These are phyloP conservation scores for Hypoxylon rubiginosum DNA, from an alignment of 2,329 filamentous ascomycete species.

Conservation along the genomic window DNA sequence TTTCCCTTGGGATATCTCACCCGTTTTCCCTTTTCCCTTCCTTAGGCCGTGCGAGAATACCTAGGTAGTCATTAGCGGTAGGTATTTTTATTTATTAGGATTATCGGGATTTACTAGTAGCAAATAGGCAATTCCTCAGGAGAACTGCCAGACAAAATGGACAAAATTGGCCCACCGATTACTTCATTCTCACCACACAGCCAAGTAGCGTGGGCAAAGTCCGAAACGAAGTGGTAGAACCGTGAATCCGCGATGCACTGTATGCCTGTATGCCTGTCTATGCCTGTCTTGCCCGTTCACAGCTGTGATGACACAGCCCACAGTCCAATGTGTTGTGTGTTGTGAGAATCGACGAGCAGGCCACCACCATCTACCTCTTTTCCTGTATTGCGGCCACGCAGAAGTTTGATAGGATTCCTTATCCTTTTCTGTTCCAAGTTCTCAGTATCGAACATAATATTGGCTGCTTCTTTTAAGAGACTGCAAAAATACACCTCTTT, in stretches of 20 bases:
- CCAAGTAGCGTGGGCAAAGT: constrained; percentile 34
- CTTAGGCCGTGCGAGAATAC: background rate
- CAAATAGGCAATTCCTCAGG: constrained; percentile 35
- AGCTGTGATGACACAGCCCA: constrained; percentile 39
- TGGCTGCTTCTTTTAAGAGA: constrained; percentile 8
- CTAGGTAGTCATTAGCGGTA: too few species aligned
- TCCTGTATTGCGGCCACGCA: constrained; percentile 39
- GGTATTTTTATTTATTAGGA: constrained; percentile 17
- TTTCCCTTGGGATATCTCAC: background rate
- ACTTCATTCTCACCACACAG: constrained; percentile 44
- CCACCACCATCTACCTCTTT: constrained; percentile 35
- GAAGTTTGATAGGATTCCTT: constrained; percentile 1
- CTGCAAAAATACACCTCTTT: constrained; percentile 5
- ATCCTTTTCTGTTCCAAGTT: background rate
- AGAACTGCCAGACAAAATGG: constrained; percentile 35
- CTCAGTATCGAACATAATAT: constrained; percentile 5
- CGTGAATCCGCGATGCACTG: constrained; percentile 35
- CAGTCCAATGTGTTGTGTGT: background rate
- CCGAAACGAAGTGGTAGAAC: constrained; percentile 39
- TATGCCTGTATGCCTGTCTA: too few species aligned
- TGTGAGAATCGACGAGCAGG: constrained; percentile 31
- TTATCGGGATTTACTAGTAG: constrained; percentile 18
- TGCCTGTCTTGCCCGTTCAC: constrained; percentile 24
- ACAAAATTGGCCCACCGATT: constrained; percentile 45
- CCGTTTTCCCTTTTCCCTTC: background rate